These are phyloP conservation scores for Triangularia verruculosa DNA, from an alignment of 2,329 filamentous ascomycete species.

Conservation along the genomic window DNA sequence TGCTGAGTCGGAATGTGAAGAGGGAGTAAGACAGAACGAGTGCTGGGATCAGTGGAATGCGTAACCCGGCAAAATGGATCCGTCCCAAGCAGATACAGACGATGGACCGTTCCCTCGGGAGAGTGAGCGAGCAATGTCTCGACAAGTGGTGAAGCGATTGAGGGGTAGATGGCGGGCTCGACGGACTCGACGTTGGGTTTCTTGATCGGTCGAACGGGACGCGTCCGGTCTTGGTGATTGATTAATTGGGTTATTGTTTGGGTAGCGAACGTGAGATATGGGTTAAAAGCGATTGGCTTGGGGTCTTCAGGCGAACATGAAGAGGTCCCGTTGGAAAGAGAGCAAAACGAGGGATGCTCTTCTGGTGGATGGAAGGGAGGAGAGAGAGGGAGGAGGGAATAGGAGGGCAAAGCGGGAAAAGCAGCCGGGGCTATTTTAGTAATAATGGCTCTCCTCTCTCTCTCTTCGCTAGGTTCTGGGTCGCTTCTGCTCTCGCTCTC, in stretches of 20 bases:
- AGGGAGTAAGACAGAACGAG: slow-evolving; percentile 8
- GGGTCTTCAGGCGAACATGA: background rate
- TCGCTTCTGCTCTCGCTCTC: background rate
- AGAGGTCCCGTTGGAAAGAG: background rate
- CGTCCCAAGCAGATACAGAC: background rate
- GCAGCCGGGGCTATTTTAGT: slow-evolving; percentile 14
- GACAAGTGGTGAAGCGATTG: background rate
- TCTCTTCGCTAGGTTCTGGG: background rate
- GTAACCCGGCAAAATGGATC: background rate
- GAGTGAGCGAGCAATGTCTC: background rate
- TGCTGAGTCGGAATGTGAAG: background rate
- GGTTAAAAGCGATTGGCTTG: slow-evolving; percentile 1
- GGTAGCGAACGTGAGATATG: background rate
- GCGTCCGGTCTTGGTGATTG: background rate
- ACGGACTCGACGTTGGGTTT: background rate
- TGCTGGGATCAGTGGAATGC: slow-evolving; percentile 15
- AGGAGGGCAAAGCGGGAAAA: slow-evolving; percentile 10
- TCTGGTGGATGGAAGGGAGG: background rate
- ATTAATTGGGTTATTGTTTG: background rate
- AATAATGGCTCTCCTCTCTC: background rate
- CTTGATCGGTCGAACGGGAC: background rate
- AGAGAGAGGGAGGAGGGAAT: background rate
- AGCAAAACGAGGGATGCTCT: background rate
- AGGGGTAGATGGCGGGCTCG: background rate
- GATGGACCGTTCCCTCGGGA: background rate